These are phyloP conservation scores for Podila epicladia DNA, from an alignment of 192 early-diverging fungal species.

Conservation along the genomic window DNA sequence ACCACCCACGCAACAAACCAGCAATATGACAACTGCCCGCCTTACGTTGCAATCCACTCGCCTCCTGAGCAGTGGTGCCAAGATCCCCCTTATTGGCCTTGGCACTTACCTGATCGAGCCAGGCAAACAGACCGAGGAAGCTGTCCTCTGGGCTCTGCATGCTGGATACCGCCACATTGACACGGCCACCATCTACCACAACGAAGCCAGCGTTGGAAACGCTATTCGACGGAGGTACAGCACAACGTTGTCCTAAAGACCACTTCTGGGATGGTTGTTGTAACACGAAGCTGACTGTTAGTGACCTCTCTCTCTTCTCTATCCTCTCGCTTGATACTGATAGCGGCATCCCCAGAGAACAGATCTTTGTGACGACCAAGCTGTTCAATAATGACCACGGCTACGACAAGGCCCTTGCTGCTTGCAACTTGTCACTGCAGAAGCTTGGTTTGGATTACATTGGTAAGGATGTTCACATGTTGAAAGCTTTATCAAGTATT, in stretches of 20 bases:
- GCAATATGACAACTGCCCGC: neutral
- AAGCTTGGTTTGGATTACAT: slow-evolving; percentile 65
- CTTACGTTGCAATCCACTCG: slow-evolving; percentile 33
- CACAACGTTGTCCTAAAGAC: neutral
- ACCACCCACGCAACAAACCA: slow-evolving; percentile 5
- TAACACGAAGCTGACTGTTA: no score
- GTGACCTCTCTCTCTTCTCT: no score
- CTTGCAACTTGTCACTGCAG: slow-evolving; percentile 61
- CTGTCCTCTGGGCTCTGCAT: slow-evolving; percentile 56
- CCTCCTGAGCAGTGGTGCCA: slow-evolving; percentile 23
- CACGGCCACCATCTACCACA: slow-evolving; percentile 55
- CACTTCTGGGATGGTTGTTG: no score
- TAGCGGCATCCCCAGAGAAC: slow-evolving; percentile 57
- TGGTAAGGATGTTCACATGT: slow-evolving; percentile 23
- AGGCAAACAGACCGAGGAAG: slow-evolving; percentile 48
- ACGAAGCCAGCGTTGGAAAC: slow-evolving; percentile 56
- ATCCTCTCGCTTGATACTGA: neutral
- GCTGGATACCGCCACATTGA: slow-evolving; percentile 67
- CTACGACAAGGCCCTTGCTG: slow-evolving; percentile 55
- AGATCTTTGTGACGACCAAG: slow-evolving; percentile 75
- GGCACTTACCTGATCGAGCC: slow-evolving; percentile 55
- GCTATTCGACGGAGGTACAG: slow-evolving; percentile 55
- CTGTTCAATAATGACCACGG: slow-evolving; percentile 65
- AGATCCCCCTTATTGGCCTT: slow-evolving; percentile 47
- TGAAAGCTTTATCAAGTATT: neutral